Percentiles rank a stretch among this genome's conserved stretches.
These are phyloP conservation scores for Citrus sp. DNA, from an alignment of 345 rosid species.

Conservation along the genomic window DNA sequence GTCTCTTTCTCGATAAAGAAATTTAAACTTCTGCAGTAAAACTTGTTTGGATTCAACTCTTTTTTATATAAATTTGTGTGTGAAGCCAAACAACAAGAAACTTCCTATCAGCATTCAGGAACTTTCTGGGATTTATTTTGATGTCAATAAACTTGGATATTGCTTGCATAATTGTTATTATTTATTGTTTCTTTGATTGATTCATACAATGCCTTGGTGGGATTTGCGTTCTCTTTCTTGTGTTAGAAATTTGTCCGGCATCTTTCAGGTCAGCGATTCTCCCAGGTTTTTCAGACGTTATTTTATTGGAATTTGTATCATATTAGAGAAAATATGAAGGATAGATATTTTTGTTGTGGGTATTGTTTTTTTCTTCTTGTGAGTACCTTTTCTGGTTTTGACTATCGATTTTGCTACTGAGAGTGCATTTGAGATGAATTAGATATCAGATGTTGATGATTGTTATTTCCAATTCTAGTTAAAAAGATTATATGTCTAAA, in stretches of 20 bases:
- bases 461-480: background rate
- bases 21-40: background rate
- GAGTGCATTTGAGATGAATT: background rate
- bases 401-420: background rate
- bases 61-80: background rate
- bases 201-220: conserved; percentile 34
- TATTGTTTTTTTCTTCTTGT: background rate
- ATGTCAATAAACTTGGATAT: conserved; percentile 2
- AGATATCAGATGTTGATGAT: background rate
- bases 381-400: background rate
- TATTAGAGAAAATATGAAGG: background rate
- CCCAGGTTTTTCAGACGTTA: background rate
- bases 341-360: background rate
- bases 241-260: conserved; percentile 18
- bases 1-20: background rate
- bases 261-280: conserved; percentile 26
- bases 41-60: background rate
- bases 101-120: background rate
- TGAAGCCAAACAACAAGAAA: conserved; percentile 2
- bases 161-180: background rate
- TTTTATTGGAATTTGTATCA: background rate
- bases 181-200: conserved; percentile 4
- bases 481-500: background rate
- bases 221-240: conserved; percentile 23
- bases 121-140: conserved; percentile 4